phyloP scores from a whole-genome alignment of 306 rosid genomes.

The Luffa acutangula region DNA sequence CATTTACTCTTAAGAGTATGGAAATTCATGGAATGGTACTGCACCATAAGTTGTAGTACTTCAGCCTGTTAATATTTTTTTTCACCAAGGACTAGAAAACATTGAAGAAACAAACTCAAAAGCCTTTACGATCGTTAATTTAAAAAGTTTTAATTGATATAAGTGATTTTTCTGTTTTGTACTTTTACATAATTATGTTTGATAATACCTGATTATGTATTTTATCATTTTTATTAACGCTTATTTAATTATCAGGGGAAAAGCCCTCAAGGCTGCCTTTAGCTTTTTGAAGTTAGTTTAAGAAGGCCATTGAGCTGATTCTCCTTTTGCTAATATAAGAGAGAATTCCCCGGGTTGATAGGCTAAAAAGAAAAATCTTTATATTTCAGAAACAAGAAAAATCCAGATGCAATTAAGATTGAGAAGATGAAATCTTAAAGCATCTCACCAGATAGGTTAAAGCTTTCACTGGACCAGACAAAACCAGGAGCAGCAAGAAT shows the following conservation, averaged over 20 bases:
- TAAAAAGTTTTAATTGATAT: not conserved
- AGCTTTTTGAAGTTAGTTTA: not conserved
- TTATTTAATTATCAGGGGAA: not conserved
- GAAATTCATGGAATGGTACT: not conserved
- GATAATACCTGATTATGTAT: not conserved
- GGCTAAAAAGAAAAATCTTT: not conserved
- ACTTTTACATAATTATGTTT: not conserved
- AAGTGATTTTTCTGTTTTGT: not conserved
- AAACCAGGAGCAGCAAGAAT: conserved; percentile 62
- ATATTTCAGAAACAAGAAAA: not conserved
- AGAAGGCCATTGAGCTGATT: not conserved
- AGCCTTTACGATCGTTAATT: not conserved
- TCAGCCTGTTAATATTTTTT: not conserved
- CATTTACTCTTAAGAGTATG: not conserved
- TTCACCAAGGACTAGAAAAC: not conserved
- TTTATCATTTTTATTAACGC: not conserved
- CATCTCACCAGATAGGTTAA: conserved; percentile 72
- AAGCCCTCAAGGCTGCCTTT: not conserved
- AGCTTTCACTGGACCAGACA: conserved; percentile 94
- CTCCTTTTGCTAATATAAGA: not conserved
- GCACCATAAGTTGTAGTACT: not conserved
- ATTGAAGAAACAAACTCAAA: not conserved
- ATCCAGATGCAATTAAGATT: not conserved
- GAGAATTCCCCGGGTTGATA: not conserved
- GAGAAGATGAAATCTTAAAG: conserved; percentile 10